phyloP scores from a whole-genome alignment of 2,329 filamentous ascomycete species.

The Lasiodiplodia hormozganensis region DNA sequence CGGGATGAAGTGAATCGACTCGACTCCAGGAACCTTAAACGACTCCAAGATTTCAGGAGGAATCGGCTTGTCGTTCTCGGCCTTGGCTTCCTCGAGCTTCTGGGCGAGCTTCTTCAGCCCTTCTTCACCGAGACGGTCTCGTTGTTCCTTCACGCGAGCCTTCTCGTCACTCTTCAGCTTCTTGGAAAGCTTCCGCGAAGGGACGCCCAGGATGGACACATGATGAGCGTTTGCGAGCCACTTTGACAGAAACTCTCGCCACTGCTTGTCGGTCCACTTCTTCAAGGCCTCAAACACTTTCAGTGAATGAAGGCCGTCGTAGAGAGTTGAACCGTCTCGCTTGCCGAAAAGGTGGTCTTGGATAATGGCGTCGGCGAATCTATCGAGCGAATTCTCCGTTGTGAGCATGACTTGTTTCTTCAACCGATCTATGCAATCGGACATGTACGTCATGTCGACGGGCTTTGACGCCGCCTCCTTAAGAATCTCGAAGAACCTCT shows the following conservation, averaged over 20 bases:
- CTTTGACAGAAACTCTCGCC: conserved; percentile 80
- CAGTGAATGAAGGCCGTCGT: conserved; percentile 49
- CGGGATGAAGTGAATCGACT: conserved; percentile 94
- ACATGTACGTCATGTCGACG: conserved; percentile 88
- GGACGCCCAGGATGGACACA: conserved; percentile 85
- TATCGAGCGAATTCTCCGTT: conserved; percentile 79
- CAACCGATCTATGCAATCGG: conserved; percentile 84
- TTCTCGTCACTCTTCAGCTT: conserved; percentile 84
- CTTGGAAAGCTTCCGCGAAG: conserved; percentile 78
- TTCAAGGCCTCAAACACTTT: conserved; percentile 71
- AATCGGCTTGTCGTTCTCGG: conserved; percentile 86
- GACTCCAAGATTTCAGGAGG: conserved; percentile 80
- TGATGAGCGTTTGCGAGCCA: conserved; percentile 88
- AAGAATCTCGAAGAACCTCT: conserved; percentile 83
- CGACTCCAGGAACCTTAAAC: conserved; percentile 82
- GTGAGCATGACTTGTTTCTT: conserved; percentile 82
- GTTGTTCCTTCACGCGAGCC: conserved; percentile 77
- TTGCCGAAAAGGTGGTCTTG: conserved; percentile 90
- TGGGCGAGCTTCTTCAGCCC: conserved; percentile 78
- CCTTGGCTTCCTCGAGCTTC: conserved; percentile 81
- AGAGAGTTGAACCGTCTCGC: conserved; percentile 70
- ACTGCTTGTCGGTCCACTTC: conserved; percentile 81
- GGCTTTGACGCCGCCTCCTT: conserved; percentile 80
- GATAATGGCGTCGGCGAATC: conserved; percentile 86
- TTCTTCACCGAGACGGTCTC: conserved; percentile 78